phyloP scores from a whole-genome alignment of 1,284 basidiomycete genomes.

The Sphagnurus paluster region DNA sequence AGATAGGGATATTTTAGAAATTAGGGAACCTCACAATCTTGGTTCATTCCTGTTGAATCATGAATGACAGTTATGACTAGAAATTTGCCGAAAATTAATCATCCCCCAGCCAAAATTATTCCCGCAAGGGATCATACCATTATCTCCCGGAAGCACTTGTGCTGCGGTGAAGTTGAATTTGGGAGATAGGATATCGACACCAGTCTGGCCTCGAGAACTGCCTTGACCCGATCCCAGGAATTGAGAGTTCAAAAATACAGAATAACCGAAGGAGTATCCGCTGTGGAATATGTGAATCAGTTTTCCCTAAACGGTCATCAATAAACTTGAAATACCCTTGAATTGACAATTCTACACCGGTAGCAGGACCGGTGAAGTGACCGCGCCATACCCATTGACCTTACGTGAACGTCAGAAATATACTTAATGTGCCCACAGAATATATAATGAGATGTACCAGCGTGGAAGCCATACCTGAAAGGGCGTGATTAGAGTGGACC shows the following conservation, averaged over 20 bases:
- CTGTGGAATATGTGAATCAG: conserved; percentile 21
- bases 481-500: not conserved
- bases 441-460: conserved; percentile 22
- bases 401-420: conserved; percentile 1
- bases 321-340: too few species aligned
- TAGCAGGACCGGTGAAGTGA: conserved; percentile 40
- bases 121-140: too few species aligned
- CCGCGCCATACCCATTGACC: conserved; percentile 44
- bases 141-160: conserved; percentile 15
- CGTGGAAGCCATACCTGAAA: conserved; percentile 41
- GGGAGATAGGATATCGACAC: conserved; percentile 32
- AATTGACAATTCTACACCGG: conserved; percentile 41
- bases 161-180: conserved; percentile 32
- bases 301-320: not conserved
- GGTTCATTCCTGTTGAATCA: conserved; percentile 36
- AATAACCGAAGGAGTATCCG: conserved; percentile 44
- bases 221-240: conserved; percentile 46
- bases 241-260: conserved; percentile 43
- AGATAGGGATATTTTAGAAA: not conserved
- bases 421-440: too few species aligned
- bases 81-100: too few species aligned
- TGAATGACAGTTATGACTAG: conserved; percentile 34
- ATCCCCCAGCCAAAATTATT: too few species aligned
- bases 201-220: conserved; percentile 31
- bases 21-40: conserved; percentile 29